Evolutionary conservation across 1,284 basidiomycete genomes (phyloP), one percentile per base, ranked within the genome.

Genomic region (Moesziomyces antarcticus): DNA sequence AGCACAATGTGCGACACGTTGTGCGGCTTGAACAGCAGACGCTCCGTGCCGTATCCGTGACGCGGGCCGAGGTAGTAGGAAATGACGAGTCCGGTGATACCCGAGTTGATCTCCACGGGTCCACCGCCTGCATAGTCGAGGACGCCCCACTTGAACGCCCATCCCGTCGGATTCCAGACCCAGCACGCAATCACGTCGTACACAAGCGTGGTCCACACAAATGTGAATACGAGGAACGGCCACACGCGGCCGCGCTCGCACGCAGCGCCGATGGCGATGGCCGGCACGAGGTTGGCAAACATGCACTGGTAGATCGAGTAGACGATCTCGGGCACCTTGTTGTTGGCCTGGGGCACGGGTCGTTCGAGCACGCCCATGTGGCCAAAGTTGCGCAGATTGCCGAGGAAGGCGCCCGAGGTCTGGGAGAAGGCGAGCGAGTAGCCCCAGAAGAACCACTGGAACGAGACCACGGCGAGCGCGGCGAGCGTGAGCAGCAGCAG

Each of bases 121-220:
- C 93, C 93, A 45, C 94, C 94, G 50, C 94, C 93, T 87, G 95
- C 94, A 79, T 90, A 94, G 85, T 97, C 94, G 46, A 94, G 87
- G 9, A 94, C 92, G 24, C 94, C 93, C 91, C 92, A 94, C 77
- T 90, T 91, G 85, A 89, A 90, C 0, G 89, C 94, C 94, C 94
- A 97, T 10, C 94, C 94, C 60, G 90, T 89, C 45, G 89, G 68
- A 85, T 93, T 94, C 94, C 95, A 98, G 0, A 94, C 94, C 94
- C 94, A 74, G 53, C 65, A 61, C 8, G 78, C 79, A 42, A 82
- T 63, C 44, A 75, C 76, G 49, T 75, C 76, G 63, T 78, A 81
- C 27, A 93, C 92, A 52, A 93, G 73, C 3, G 92, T 93, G 80
- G 90, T 87, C 94, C 94, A 97, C 69, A 90, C 83, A 85, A 97